Evolutionary conservation across 2,329 filamentous ascomycete genomes (phyloP), one percentile per base, ranked within the genome.

Genomic region (Colletotrichum sp.): DNA sequence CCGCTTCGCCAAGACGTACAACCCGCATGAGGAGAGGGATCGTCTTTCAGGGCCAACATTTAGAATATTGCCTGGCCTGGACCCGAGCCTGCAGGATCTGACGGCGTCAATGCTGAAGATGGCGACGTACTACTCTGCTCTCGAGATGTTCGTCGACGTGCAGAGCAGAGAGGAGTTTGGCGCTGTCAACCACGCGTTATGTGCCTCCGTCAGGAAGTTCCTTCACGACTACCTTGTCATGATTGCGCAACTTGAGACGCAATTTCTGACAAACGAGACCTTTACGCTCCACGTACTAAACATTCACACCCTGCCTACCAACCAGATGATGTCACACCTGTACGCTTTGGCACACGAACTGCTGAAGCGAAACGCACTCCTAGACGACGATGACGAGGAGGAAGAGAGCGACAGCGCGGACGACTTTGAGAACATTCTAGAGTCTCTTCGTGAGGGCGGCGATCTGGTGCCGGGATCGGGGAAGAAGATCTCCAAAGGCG

Each of bases 401-500:
- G 91, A 93, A 52, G 90, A 93, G 2, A 91, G 93, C 77, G 93
- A 95, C 78, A 94, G 95, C 78, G 93, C 90, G 36, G 94, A 98
- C 79, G 95, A 98, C 82, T 94, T 98, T 77, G 96, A 99, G 79
- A 95, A 98, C 80, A 98, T 99, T 75, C 88, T 99, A 24, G 96
- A 98, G 84, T 95, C 95, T 62, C 87, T 99, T 44, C 92, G 94
- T 79, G 95, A 98, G 81, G 96, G 96, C 13, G 95, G 95, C 18
- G 95, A 98, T 78, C 88, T 98, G 32, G 90, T 93, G 16, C 93
- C 94, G 1, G 94, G 94, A 5, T 92, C 94, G 1, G 93, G 92
- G 60, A 98, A 98, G 85, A 98, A 96, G 83, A 93, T 98, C 36
- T 99, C 95, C 88, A 99, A 98, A 86, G 97, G 97, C n/a, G 97